Base-by-base conservation (phyloP, 345 rosid species). In the Eutrema japonicum region DNA sequence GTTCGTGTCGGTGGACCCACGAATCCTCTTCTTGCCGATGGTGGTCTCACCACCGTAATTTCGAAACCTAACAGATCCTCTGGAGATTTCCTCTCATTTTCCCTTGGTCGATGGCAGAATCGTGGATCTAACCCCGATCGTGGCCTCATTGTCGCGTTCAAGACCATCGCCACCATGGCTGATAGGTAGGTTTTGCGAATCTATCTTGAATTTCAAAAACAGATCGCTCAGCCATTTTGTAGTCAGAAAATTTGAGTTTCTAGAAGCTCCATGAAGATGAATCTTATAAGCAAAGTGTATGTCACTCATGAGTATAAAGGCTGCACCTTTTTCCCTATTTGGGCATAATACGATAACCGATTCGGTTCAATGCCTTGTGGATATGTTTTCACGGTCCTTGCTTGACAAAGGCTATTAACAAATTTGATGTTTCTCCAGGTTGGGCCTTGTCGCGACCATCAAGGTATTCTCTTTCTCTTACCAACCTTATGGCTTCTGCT, bases 91-190 rank as follows among this genome's bases (percentile, higher is more conserved):
- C 85, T 94, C 9, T 89, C 98, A 2, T 88, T 93, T 22, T 94
- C 98, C 2, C 83, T 94, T 10, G 95, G 98, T 26, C 85, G 97
- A 5, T 91, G 97, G 97, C 98, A 94, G 91, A 91, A 88, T 71
- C 92, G 97, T 16, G 98, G 97, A 3, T 91, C 98, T 32, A 89
- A 94, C 37, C 96, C 98, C 12, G 98, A 94, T 86, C 97, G 98
- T n/a, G 96, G 98, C 0, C 79, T 94, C 82, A 91, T 89, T 42
- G 70, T 81, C 16, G 98, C 98, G 22, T 94, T 94, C 67, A 91
- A 91, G 83, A 91, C 97, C 14, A 94, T 94, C 0, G 90, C 97
- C n/a, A 91, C 96, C 3, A 94, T 94, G 98, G 89, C 95, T 74
- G 98, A 94, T 64, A 89, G 98, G 98, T 74, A 58, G 16, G 62